phyloP scores from a whole-genome alignment of 345 rosid species.

The Ricinus communis region DNA sequence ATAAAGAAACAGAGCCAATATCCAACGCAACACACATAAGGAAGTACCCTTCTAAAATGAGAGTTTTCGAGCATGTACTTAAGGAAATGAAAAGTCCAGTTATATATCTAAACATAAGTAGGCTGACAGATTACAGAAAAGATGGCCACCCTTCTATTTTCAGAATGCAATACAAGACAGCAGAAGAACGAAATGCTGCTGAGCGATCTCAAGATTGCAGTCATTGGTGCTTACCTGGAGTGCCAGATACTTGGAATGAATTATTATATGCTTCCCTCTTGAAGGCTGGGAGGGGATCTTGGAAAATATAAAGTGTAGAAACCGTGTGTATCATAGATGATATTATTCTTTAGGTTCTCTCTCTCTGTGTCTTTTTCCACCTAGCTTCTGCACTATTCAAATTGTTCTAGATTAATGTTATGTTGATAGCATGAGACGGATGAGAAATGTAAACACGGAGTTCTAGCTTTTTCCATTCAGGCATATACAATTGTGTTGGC shows the following conservation, averaged over 20 bases:
- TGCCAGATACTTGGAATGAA: constrained; percentile 88
- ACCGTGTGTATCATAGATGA: neutral
- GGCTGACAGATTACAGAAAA: constrained; percentile 76
- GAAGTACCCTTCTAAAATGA: constrained; percentile 86
- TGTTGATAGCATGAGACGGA: neutral
- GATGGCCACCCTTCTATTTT: constrained; percentile 87
- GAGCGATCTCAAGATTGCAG: constrained; percentile 80
- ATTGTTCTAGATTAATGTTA: neutral
- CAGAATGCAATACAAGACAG: constrained; percentile 51
- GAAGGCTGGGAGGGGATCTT: constrained; percentile 47
- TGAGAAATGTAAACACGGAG: neutral
- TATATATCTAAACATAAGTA: constrained; percentile 67
- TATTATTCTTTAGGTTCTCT: constrained; percentile 1
- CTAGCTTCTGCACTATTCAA: too few relatives aligned
- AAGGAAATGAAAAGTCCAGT: constrained; percentile 62
- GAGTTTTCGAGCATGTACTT: constrained; percentile 56
- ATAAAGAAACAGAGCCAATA: constrained; percentile 75
- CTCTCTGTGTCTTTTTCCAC: too few relatives aligned
- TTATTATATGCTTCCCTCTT: constrained; percentile 68
- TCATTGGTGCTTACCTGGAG: constrained; percentile 96
- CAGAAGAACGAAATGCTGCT: constrained; percentile 46
- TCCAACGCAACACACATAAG: constrained; percentile 44
- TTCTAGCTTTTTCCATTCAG: neutral
- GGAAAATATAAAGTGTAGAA: constrained; percentile 24
- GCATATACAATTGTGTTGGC: neutral